Evolutionary conservation across 1,284 basidiomycete genomes (phyloP).

Genomic region (Cerrena zonata): DNA sequence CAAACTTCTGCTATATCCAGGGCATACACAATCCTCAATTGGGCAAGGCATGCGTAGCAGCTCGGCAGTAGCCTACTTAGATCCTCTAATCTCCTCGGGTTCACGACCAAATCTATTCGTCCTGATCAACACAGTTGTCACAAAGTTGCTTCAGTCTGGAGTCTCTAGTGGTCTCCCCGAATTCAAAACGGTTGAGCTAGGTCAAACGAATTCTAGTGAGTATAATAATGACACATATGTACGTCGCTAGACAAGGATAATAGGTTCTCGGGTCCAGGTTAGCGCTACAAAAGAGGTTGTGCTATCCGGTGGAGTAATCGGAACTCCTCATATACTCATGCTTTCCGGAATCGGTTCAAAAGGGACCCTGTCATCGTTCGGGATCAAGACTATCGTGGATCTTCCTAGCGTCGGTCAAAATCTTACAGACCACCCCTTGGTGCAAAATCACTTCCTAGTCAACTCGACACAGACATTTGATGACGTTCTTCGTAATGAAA

Average conservation of each 20-base stretch:
- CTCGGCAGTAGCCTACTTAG: slow-evolving; percentile 19
- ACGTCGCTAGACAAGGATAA: too few species aligned
- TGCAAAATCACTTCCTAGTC: slow-evolving; percentile 19
- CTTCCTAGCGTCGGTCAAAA: slow-evolving; percentile 31
- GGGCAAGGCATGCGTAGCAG: slow-evolving; percentile 15
- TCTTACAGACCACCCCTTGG: slow-evolving; percentile 34
- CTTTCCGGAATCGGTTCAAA: slow-evolving; percentile 23
- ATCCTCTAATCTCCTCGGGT: slow-evolving; percentile 7
- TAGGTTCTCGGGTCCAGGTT: not conserved
- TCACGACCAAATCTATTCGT: slow-evolving; percentile 25
- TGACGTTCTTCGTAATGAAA: slow-evolving; percentile 16
- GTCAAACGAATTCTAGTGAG: slow-evolving; percentile 10
- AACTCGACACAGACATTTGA: slow-evolving; percentile 22
- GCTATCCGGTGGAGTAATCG: slow-evolving; percentile 30
- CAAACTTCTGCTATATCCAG: too few species aligned
- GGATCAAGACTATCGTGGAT: slow-evolving; percentile 27
- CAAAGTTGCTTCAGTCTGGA: slow-evolving; percentile 19
- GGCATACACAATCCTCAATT: slow-evolving; percentile 13
- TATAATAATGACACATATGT: too few species aligned
- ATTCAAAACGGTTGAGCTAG: slow-evolving; percentile 16
- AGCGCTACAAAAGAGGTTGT: slow-evolving; percentile 19
- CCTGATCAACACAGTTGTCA: slow-evolving; percentile 26
- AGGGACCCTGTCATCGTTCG: slow-evolving; percentile 13
- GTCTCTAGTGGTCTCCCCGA: slow-evolving; percentile 4
- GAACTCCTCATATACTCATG: slow-evolving; percentile 29